Evolutionary conservation across 495 filamentous ascomycete genomes (phyloP).

Genomic region (Lindgomyces ingoldianus): DNA sequence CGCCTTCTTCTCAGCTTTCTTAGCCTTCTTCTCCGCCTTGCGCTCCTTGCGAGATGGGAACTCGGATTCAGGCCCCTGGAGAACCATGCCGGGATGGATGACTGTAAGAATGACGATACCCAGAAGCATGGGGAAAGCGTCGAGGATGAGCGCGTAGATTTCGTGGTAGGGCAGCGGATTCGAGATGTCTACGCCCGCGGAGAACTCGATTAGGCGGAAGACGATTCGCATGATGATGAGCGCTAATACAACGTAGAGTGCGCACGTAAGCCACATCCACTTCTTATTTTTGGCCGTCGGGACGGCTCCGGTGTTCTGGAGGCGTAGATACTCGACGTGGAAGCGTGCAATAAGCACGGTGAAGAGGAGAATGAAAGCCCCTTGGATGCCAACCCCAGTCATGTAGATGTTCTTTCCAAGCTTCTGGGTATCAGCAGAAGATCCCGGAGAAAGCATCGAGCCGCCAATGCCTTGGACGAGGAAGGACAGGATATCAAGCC

Average conservation of each 20-base stretch:
- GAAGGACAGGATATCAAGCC: conserved; percentile 63
- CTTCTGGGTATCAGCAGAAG: conserved; percentile 33
- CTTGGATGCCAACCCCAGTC: conserved; percentile 61
- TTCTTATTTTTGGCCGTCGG: background rate
- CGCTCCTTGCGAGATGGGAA: conserved; percentile 41
- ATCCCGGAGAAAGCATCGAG: conserved; percentile 43
- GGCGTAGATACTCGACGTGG: conserved; percentile 45
- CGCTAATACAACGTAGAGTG: conserved; percentile 53
- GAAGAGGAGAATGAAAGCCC: conserved; percentile 61
- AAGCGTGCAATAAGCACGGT: conserved; percentile 51
- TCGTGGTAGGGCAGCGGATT: conserved; percentile 57
- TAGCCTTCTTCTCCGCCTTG: conserved; percentile 44
- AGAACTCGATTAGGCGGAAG: conserved; percentile 61
- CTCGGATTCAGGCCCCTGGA: conserved; percentile 51
- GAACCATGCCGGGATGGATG: conserved; percentile 55
- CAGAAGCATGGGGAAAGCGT: conserved; percentile 60
- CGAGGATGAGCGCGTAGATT: conserved; percentile 56
- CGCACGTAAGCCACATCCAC: conserved; percentile 53
- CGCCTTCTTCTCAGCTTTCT: conserved; percentile 41
- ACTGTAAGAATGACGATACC: conserved; percentile 52
- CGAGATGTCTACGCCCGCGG: conserved; percentile 40
- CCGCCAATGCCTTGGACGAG: conserved; percentile 62
- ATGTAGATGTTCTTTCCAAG: conserved; percentile 61
- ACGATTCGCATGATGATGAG: conserved; percentile 62
- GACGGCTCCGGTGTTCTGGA: conserved; percentile 29